A percentile compares a stretch with the other conserved stretches of the same genome.
Evolutionary conservation across 2,329 filamentous ascomycete genomes (phyloP).

Genomic region (Pseudopyrenochaeta lycopersici): DNA sequence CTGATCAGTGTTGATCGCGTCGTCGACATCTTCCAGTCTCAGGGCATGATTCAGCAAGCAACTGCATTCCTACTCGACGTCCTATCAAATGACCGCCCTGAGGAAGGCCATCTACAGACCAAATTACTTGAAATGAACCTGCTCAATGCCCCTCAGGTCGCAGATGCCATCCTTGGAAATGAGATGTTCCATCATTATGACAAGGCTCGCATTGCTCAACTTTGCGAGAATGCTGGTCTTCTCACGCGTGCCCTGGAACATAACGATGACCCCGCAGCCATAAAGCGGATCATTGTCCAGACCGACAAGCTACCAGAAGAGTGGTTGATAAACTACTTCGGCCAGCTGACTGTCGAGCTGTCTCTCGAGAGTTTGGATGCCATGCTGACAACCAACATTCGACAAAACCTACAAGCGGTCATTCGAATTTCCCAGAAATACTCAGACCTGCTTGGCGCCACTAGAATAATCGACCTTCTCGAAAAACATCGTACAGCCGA

Average conservation of each 20-base stretch:
- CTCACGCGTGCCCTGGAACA: constrained; percentile 79
- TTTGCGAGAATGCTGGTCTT: constrained; percentile 93
- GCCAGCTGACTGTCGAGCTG: constrained; percentile 92
- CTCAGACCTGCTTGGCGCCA: constrained; percentile 91
- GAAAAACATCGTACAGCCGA: constrained; percentile 98
- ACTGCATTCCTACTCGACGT: constrained; percentile 98
- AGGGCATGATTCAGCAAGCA: constrained; percentile 96
- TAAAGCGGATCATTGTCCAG: constrained; percentile 90
- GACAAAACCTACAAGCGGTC: constrained; percentile 93
- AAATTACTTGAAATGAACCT: constrained; percentile 98
- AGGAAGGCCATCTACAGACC: constrained; percentile 93
- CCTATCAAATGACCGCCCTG: constrained; percentile 91
- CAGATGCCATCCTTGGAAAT: constrained; percentile 96
- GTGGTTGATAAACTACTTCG: constrained; percentile 92
- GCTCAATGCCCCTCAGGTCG: constrained; percentile 94
- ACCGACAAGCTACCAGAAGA: constrained; percentile 88
- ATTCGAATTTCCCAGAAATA: constrained; percentile 98
- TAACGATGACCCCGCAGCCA: constrained; percentile 86
- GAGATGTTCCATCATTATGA: constrained; percentile 99
- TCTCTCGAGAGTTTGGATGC: constrained; percentile 93
- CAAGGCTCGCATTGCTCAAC: constrained; percentile 82
- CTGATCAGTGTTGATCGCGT: constrained; percentile 93
- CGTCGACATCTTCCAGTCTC: constrained; percentile 96
- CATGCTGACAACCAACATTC: constrained; percentile 96
- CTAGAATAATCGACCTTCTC: constrained; percentile 87